Evolutionary conservation across 2,329 filamentous ascomycete genomes (phyloP).

Genomic region (Colletotrichum sp.): DNA sequence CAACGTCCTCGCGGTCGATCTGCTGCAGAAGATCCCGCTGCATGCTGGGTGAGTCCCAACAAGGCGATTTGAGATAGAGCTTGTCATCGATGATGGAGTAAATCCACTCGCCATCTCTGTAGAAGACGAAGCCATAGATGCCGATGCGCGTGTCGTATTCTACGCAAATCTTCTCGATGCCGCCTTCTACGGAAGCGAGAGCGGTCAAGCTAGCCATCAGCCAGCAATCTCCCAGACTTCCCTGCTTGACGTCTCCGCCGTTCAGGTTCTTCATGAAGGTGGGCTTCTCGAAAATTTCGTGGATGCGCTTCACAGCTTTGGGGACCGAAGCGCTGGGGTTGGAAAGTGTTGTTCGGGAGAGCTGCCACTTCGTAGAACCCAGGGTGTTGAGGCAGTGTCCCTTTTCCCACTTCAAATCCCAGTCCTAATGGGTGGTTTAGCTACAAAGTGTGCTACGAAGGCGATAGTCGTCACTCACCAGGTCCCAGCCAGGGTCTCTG

Average conservation of each 20-base stretch:
- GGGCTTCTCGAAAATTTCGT: conserved; percentile 78
- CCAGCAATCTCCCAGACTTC: conserved; percentile 82
- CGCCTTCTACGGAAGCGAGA: conserved; percentile 72
- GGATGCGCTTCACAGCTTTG: conserved; percentile 75
- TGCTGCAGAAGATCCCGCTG: conserved; percentile 78
- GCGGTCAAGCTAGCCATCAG: conserved; percentile 80
- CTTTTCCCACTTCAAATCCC: conserved; percentile 71
- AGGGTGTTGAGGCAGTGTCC: conserved; percentile 61
- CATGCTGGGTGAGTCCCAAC: conserved; percentile 80
- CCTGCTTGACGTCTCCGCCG: conserved; percentile 79
- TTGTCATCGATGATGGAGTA: conserved; percentile 93
- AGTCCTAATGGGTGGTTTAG: conserved; percentile 48
- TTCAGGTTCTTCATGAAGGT: conserved; percentile 70
- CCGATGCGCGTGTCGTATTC: conserved; percentile 75
- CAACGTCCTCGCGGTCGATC: conserved; percentile 74
- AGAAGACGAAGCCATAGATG: conserved; percentile 91
- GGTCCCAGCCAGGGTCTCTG: conserved; percentile 66
- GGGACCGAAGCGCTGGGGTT: conserved; percentile 60
- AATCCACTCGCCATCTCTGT: conserved; percentile 88
- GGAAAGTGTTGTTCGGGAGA: conserved; percentile 47
- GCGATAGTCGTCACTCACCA: conserved; percentile 46
- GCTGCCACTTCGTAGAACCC: conserved; percentile 55
- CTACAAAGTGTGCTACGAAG: neutral
- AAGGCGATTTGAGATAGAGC: conserved; percentile 80
- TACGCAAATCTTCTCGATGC: conserved; percentile 77